These are phyloP conservation scores for Didymella pomorum DNA, from an alignment of 2,329 filamentous ascomycete genomes.

Conservation along the genomic window DNA sequence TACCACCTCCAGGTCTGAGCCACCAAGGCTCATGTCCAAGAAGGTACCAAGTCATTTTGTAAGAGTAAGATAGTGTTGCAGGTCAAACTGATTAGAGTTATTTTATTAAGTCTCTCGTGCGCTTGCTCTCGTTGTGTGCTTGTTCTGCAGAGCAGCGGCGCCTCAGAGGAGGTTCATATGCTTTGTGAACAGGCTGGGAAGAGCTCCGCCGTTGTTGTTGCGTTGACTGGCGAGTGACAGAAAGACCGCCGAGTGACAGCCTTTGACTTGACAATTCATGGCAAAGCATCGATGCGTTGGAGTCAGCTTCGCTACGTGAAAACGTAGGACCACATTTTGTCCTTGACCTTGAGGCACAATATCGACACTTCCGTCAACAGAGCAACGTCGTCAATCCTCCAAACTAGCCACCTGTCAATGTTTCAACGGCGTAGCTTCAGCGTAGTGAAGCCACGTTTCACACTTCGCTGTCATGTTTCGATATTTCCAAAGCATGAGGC, in stretches of 20 bases:
- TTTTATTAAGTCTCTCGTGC: too few relatives aligned
- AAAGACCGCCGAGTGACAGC: neutral
- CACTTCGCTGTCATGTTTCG: constrained; percentile 7
- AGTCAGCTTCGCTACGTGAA: too few relatives aligned
- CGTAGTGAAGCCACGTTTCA: constrained; percentile 10
- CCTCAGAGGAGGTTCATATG: too few relatives aligned
- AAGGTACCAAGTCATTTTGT: neutral
- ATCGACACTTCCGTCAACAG: neutral
- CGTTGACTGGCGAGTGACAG: neutral
- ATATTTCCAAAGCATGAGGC: constrained; percentile 24
- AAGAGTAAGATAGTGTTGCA: too few relatives aligned
- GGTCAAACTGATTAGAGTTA: too few relatives aligned
- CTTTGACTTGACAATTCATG: neutral
- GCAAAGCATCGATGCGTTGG: neutral
- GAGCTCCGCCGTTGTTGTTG: too few relatives aligned
- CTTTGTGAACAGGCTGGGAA: too few relatives aligned
- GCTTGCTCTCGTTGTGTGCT: too few relatives aligned
- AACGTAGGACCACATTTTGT: too few relatives aligned
- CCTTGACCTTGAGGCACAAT: neutral
- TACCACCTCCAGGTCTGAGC: too few relatives aligned
- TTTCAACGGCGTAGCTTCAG: constrained; percentile 4
- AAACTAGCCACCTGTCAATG: constrained; percentile 9
- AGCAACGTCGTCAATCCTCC: neutral
- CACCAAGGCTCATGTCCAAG: too few relatives aligned
- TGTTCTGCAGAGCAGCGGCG: too few relatives aligned